Conservation (phyloP, 371 early-diverging fungal genomes). For the Mortierella sp. region DNA sequence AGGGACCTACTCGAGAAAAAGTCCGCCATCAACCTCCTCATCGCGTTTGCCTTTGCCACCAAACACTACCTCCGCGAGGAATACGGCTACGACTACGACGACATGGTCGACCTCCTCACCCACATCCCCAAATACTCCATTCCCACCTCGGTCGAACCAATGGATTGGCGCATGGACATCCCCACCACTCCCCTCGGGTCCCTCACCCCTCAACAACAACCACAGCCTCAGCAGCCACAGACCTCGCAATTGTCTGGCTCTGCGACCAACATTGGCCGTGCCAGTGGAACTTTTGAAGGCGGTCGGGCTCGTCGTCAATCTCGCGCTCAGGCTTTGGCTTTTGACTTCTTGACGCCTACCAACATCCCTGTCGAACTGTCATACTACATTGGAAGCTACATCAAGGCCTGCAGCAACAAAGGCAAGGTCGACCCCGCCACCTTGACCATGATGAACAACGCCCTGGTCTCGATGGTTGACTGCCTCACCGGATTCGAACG, state of each 20-base stretch:
- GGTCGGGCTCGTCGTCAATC: neutral
- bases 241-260: constrained; percentile 1
- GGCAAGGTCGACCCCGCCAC: constrained; percentile 48
- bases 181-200: constrained; percentile 18
- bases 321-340: constrained; percentile 31
- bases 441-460: constrained; percentile 54
- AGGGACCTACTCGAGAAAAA: constrained; percentile 65
- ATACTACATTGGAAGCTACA: constrained; percentile 61
- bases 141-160: constrained; percentile 47
- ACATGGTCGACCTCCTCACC: constrained; percentile 53
- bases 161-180: constrained; percentile 50
- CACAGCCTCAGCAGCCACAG: neutral
- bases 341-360: constrained; percentile 52
- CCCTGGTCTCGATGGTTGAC: constrained; percentile 58
- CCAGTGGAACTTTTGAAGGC: neutral
- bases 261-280: neutral
- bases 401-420: constrained; percentile 47
- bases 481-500: constrained; percentile 78
- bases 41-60: constrained; percentile 77
- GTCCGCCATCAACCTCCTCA: constrained; percentile 74
- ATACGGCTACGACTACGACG: constrained; percentile 60
- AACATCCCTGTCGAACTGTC: constrained; percentile 66
- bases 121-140: constrained; percentile 59
- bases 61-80: constrained; percentile 84
- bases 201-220: constrained; percentile 7